Base-by-base conservation (phyloP, 1,139 yeast species). In the Chernovozyma aurita region DNA sequence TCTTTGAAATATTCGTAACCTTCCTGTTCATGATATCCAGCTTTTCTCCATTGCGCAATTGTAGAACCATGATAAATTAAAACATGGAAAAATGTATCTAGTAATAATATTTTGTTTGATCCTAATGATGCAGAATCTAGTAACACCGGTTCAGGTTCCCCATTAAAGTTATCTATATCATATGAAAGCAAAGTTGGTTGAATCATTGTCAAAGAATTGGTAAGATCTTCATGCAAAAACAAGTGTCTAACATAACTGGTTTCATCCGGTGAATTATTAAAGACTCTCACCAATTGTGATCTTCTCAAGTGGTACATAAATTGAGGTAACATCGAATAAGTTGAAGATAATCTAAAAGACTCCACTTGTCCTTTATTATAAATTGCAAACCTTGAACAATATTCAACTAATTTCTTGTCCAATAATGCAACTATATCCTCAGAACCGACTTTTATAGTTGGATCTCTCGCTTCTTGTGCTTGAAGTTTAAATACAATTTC, bases 301-400 rank as follows among this genome's bases (percentile, higher is more conserved):
- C 92, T 65, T 50, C 90, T 65, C 46, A 84, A 64, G 56, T 83
- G 88, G 57, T 76, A 84, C 52, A 83, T 62, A 53, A 82, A 84
- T 51, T 83, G 92, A 1, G 92, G 92, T 40, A 80, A 69, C 57
- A 88, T 65, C 18, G 94, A 80, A 60, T 84, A 90, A 49, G 82
- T 76, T 41, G 80, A 81, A 0, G 94, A 74, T 42, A 92, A 67
- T 48, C 90, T 70, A 67, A 92, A 92, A 18, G 95, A 80, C 28
- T 71, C 66, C 30, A 90, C 73, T 42, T 75, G 82, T 42, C 87
- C 94, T 52, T 83, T 84, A 44, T 80, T 74, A 59, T 84, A 92
- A 49, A 86, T 94, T 24, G 95, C 96, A 61, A 85, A 90, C 48
- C 88, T 78, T 40, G 84, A 78, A 61, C 97, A 90, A 47, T 86